A percentile compares a stretch with the other conserved stretches of the same genome.
Conservation (phyloP, 192 early-diverging fungal species). For the Coemansia sp. region DNA sequence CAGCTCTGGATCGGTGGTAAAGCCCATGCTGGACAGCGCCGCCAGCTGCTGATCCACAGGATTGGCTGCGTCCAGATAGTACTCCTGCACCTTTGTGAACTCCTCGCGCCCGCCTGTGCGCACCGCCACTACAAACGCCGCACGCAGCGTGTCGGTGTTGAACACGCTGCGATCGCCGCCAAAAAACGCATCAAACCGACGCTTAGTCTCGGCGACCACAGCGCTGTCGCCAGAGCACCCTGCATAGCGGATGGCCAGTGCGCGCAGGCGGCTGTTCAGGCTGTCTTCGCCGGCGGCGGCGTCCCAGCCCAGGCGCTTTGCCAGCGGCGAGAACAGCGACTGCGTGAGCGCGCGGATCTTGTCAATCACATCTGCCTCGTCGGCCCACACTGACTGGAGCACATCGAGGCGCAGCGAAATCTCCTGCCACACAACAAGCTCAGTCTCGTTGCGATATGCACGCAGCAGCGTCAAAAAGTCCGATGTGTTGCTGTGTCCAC, state of each 20-base stretch:
- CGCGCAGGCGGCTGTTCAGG: slow-evolving; percentile 58
- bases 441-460: slow-evolving; percentile 64
- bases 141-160: slow-evolving; percentile 35
- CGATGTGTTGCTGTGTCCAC: slow-evolving; percentile 74
- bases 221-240: slow-evolving; percentile 57
- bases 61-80: slow-evolving; percentile 58
- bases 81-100: slow-evolving; percentile 63
- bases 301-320: slow-evolving; percentile 59
- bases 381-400: slow-evolving; percentile 65
- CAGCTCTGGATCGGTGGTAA: slow-evolving; percentile 55
- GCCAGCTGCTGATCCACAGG: slow-evolving; percentile 67
- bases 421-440: slow-evolving; percentile 68
- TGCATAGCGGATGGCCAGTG: slow-evolving; percentile 59
- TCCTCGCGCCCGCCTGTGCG: slow-evolving; percentile 57
- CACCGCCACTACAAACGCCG: slow-evolving; percentile 65
- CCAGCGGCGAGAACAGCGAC: slow-evolving; percentile 58
- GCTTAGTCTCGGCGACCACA: slow-evolving; percentile 53
- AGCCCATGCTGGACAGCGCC: slow-evolving; percentile 63
- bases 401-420: slow-evolving; percentile 59
- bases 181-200: slow-evolving; percentile 61
- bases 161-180: slow-evolving; percentile 62
- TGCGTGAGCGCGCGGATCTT: slow-evolving; percentile 59
- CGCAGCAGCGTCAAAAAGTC: slow-evolving; percentile 70
- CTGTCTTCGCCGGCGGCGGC: slow-evolving; percentile 57
- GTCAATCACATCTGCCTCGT: slow-evolving; percentile 61